Evolutionary conservation across 2,329 filamentous ascomycete species (phyloP).

Genomic region (Aspergillus sp.): DNA sequence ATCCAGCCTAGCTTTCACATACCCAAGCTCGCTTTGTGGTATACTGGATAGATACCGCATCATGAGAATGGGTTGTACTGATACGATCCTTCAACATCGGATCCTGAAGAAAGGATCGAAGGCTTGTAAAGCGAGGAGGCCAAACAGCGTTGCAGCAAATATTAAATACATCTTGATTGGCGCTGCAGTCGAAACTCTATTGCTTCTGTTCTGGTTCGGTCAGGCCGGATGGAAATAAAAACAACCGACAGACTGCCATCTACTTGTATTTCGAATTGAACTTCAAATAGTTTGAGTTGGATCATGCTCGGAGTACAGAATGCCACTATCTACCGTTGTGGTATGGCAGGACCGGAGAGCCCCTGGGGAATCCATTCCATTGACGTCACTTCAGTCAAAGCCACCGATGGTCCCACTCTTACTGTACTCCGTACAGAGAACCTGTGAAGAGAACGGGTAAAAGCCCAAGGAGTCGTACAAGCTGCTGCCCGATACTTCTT

Average conservation of each 20-base stretch:
- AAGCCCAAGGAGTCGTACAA: no score
- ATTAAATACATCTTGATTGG: constrained; percentile 8
- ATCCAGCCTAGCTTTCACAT: no score
- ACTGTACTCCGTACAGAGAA: not conserved
- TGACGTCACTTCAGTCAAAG: constrained; percentile 10
- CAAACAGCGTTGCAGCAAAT: constrained; percentile 10
- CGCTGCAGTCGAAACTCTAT: constrained; percentile 8
- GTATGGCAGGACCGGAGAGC: not conserved
- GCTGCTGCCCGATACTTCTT: no score
- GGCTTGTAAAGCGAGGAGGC: constrained; percentile 14
- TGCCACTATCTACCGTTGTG: not conserved
- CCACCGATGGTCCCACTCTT: not conserved
- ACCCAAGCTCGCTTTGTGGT: no score
- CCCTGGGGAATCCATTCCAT: constrained; percentile 9
- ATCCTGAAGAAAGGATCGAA: constrained; percentile 8
- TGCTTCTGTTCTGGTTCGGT: constrained; percentile 1
- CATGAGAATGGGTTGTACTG: not conserved
- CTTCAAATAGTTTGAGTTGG: not conserved
- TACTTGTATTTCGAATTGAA: not conserved
- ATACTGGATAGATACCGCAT: not conserved
- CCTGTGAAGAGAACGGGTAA: no score
- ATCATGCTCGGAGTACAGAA: not conserved
- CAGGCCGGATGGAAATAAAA: not conserved
- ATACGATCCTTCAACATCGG: not conserved
- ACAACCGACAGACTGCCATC: not conserved